Evolutionary conservation across 306 rosid genomes (phyloP), one percentile per base, ranked within the genome.

Genomic region (Pueraria montana): DNA sequence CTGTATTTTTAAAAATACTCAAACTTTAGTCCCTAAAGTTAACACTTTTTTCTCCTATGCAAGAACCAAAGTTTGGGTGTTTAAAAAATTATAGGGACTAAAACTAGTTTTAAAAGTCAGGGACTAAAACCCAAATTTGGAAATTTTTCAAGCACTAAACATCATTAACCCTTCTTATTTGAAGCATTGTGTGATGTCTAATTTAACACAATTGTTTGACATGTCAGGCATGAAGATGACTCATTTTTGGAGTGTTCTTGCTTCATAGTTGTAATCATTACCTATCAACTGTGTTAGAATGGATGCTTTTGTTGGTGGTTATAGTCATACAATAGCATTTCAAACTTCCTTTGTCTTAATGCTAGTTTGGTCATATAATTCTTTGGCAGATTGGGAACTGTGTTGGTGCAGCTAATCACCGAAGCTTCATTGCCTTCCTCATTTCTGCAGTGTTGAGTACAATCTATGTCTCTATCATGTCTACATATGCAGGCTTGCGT

Each of bases 321-420:
- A 18, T 32, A n/a, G 20, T 71, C 50, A 59, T 50, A 27, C 50
- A 49, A 23, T 13, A 63, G 50, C 2, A 42, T 67, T 86, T 61
- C 20, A 50, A 42, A 59, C 40, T 69, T 42, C 20, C 24, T 61
- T 55, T 64, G 26, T 48, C 38, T 82, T 53, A 77, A 74, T 80
- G 48, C 76, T 88, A 6, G 48, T 76, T 56, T 46, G 68, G 5
- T 87, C 73, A 72, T 82, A 59, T 64, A 50, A 87, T 61, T 43
- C 48, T 71, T 76, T 80, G 84, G 88, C 98, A 96, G 99, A 96
- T 96, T 53, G 99, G 99, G 85, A 96, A 96, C 84, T 96, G 99
- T 79, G 98, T 96, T 40, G 99, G 98, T 27, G 97, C 97, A n/a
- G 91, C 88, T 79, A 96, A 96, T 82, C 99, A 94, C 90, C 87